phyloP scores from a whole-genome alignment of 2,329 filamentous ascomycete species.

The Pseudocercospora eumusae region DNA sequence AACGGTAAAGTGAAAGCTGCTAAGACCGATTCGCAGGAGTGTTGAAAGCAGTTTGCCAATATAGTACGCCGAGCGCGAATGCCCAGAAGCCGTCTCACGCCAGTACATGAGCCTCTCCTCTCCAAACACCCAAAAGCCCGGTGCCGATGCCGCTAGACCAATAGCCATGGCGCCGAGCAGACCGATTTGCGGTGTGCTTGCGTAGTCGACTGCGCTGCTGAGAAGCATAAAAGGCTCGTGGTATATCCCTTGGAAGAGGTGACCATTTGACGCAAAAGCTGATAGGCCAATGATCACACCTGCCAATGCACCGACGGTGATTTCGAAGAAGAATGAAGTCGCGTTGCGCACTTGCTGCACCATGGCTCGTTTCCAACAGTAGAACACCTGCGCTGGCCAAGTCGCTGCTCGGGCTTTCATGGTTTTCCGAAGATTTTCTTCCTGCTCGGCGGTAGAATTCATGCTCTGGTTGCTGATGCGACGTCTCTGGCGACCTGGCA shows the following conservation, averaged over 20 bases:
- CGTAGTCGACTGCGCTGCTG: slow-evolving; percentile 55
- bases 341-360: slow-evolving; percentile 59
- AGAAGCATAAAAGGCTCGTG: slow-evolving; percentile 54
- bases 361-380: slow-evolving; percentile 56
- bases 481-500: slow-evolving; percentile 23
- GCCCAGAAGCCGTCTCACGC: slow-evolving; percentile 59
- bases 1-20: slow-evolving; percentile 58
- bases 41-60: slow-evolving; percentile 57
- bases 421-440: slow-evolving; percentile 47
- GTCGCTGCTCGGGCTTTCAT: slow-evolving; percentile 55
- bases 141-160: slow-evolving; percentile 57
- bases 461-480: slow-evolving; percentile 35
- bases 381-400: slow-evolving; percentile 53
- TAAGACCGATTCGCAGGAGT: slow-evolving; percentile 54
- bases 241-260: slow-evolving; percentile 58
- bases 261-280: slow-evolving; percentile 52
- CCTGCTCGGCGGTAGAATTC: slow-evolving; percentile 44
- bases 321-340: slow-evolving; percentile 56
- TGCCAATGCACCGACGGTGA: slow-evolving; percentile 55
- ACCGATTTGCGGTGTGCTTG: slow-evolving; percentile 55
- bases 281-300: slow-evolving; percentile 59
- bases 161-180: slow-evolving; percentile 58
- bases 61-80: slow-evolving; percentile 59
- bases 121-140: slow-evolving; percentile 60
- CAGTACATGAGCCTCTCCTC: slow-evolving; percentile 58